Conservation (phyloP, 2,329 filamentous ascomycete species). For the Xylariaceae sp. region DNA sequence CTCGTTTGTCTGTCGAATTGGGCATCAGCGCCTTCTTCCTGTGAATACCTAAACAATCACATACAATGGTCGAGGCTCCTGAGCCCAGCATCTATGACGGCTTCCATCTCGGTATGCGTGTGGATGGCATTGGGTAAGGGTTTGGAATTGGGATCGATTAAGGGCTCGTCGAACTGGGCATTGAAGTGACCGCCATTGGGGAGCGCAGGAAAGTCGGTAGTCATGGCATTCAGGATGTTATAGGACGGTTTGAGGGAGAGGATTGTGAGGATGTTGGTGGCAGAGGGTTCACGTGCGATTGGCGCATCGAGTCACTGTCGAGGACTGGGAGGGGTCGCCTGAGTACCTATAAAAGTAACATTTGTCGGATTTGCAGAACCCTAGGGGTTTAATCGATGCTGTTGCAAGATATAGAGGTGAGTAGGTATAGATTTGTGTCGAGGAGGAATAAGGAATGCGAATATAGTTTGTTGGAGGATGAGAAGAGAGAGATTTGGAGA, state of each 20-base stretch:
- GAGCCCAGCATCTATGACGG: slow-evolving; percentile 66
- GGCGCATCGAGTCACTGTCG: slow-evolving; percentile 17
- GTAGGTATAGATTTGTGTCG: too few species aligned
- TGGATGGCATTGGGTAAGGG: slow-evolving; percentile 30
- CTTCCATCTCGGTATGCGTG: slow-evolving; percentile 10
- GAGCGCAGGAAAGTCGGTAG: slow-evolving; percentile 27
- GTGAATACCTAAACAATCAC: slow-evolving; percentile 5
- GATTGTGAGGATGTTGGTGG: slow-evolving; percentile 3
- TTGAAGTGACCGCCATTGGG: slow-evolving; percentile 31
- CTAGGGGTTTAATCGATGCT: too few species aligned
- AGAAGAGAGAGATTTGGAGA: too few species aligned
- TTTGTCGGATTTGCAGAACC: too few species aligned
- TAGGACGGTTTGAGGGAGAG: slow-evolving; percentile 15
- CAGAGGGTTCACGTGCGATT: slow-evolving; percentile 6
- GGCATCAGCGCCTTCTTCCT: slow-evolving; percentile 10
- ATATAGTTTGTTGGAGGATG: too few species aligned
- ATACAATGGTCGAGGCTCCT: slow-evolving; percentile 75
- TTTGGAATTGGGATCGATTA: too few species aligned
- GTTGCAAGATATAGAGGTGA: too few species aligned
- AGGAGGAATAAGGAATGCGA: too few species aligned
- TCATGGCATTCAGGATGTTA: slow-evolving; percentile 28
- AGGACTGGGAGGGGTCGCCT: too few species aligned
- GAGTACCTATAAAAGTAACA: too few species aligned
- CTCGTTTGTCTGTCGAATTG: slow-evolving; percentile 63
- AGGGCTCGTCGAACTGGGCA: slow-evolving; percentile 16